phyloP scores from a whole-genome alignment of 768 basidiomycete genomes.

The Tricholoma bakamatsutake region DNA sequence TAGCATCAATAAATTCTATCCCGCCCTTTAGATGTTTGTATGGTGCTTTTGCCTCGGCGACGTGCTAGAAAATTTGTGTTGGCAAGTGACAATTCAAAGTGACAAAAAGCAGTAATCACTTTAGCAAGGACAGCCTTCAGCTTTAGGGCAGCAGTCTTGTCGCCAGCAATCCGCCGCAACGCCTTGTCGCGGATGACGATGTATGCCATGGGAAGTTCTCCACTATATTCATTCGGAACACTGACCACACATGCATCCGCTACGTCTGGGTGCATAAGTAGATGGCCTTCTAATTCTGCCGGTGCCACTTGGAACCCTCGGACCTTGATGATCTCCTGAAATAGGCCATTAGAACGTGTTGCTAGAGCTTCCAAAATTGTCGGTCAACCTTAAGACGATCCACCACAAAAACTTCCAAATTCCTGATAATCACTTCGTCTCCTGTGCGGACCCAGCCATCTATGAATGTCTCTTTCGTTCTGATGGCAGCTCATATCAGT shows the following conservation, averaged over 20 bases:
- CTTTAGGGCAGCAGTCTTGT: constrained; percentile 26
- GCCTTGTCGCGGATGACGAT: constrained; percentile 46
- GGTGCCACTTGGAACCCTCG: constrained; percentile 57
- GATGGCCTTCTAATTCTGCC: constrained; percentile 61
- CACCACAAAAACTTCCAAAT: constrained; percentile 60
- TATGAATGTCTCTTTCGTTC: constrained; percentile 59
- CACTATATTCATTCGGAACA: constrained; percentile 66
- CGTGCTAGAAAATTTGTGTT: constrained; percentile 33
- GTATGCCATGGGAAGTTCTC: constrained; percentile 70
- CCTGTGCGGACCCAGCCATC: constrained; percentile 66
- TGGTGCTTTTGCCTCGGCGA: constrained; percentile 48
- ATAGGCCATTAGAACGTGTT: neutral
- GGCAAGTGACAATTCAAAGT: neutral
- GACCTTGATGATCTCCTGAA: constrained; percentile 68
- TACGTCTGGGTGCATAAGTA: constrained; percentile 56
- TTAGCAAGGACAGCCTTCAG: constrained; percentile 47
- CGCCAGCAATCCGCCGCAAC: constrained; percentile 27
- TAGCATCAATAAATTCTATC: constrained; percentile 52
- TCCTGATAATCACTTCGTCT: constrained; percentile 64
- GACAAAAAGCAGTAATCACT: constrained; percentile 31
- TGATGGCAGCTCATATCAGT: constrained; percentile 16
- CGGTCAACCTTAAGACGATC: constrained; percentile 61
- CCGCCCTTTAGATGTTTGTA: constrained; percentile 63
- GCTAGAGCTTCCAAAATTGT: neutral
- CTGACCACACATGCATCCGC: constrained; percentile 61